These are phyloP conservation scores for Circinella umbellata DNA, from an alignment of 371 early-diverging fungal species.

Conservation along the genomic window DNA sequence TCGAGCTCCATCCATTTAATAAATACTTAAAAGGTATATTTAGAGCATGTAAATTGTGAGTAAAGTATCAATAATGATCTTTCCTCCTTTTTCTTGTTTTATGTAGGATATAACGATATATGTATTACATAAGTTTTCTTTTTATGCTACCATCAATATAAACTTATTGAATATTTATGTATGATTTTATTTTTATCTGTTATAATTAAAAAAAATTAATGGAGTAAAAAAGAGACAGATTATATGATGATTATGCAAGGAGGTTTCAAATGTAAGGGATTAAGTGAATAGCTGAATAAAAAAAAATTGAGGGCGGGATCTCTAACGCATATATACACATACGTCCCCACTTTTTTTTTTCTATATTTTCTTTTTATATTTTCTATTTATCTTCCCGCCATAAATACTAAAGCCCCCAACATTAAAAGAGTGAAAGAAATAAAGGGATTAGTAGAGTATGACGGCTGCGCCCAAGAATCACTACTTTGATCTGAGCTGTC, in stretches of 20 bases:
- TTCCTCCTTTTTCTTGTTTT: not conserved
- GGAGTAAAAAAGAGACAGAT: not conserved
- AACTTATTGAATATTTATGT: not conserved
- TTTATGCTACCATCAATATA: not conserved
- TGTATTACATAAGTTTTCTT: constrained; percentile 1
- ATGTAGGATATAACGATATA: not conserved
- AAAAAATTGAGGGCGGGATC: not conserved
- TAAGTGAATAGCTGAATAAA: not conserved
- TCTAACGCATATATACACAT: no score
- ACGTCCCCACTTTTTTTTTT: not conserved
- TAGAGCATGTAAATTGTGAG: no score
- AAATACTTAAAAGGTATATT: no score
- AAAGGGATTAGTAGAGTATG: not conserved
- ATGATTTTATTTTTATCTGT: not conserved
- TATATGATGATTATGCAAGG: not conserved
- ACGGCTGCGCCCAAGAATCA: not conserved
- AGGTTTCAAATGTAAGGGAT: not conserved
- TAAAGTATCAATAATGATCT: not conserved
- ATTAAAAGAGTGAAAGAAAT: not conserved
- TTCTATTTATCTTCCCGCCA: not conserved
- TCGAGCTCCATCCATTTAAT: no score
- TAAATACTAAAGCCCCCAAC: not conserved
- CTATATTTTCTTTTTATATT: not conserved
- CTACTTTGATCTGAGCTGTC: not conserved
- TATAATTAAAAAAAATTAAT: not conserved